Base-by-base conservation (phyloP, 2,329 filamentous ascomycete species). In the Tolypocladium amazonense region DNA sequence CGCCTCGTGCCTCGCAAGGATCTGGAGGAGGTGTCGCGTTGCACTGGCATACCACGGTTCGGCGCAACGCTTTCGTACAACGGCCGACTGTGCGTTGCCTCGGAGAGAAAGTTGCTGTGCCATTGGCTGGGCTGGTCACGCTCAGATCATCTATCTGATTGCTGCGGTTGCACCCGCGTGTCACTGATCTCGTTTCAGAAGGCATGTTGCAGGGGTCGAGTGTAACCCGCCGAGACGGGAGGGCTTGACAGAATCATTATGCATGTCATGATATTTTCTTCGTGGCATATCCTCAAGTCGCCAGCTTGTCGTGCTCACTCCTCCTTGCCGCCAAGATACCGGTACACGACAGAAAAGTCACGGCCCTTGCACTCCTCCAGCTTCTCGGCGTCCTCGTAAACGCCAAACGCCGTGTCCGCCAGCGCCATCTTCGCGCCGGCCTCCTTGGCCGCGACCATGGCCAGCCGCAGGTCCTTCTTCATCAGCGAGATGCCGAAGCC, bases 261-360 rank as follows among this genome's bases (percentile, higher is more conserved):
- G 20, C 18, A 43, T n/a, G 20, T 20, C 20, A 9, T 43, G 20
- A 7, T 4, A 39, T 20, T 18, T 2, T 12, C 30, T 39, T 39
- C 38, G 14, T 39, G 38, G 14, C 38, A 15, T 18, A 1, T 12
- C 6, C 38, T 39, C 39, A n/a, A 43, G 4, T 39, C 38, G 38
- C 38, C 15, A 3, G 15, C 38, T 39, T 41, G 38, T 41, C 38
- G 15, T 33, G n/a, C 20, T 45, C 54, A 25, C 59, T 83, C 79
- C 66, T 81, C 79, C 66, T 81, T 78, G 2, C 82, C 81, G 0
- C 80, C 82, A 50, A 92, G 68, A 75, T 87, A 90, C 66, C 87
- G 80, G 72, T 92, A 94, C 11, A 94, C 85, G 9, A 93, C 88
- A 0, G 88, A 92, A 72, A 94, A 94, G 70, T 94, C 90, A 61